Base-by-base conservation (phyloP, 2,329 filamentous ascomycete genomes). In the Trichoderma pleuroti region DNA sequence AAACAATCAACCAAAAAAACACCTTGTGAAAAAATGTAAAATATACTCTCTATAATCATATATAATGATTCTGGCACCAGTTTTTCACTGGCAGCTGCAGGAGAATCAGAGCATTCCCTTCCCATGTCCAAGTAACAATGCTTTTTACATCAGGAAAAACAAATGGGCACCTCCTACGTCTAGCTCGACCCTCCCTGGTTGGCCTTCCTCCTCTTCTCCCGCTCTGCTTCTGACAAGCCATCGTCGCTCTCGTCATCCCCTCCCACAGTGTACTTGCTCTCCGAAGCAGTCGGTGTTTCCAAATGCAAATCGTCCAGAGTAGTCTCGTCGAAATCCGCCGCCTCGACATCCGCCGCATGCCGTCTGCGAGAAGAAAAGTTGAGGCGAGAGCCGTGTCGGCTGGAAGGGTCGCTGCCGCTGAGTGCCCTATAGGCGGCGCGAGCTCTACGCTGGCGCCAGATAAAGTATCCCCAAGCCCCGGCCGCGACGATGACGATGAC, bases 401-500 rank as follows among this genome's bases (percentile, higher is more conserved):
- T 80, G 24, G 76, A 74, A 14, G 79, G 78, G 6, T 81, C 80
- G 36, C 82, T 79, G 59, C 80, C 46, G 78, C 81, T 64, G 46
- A 90, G 78, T 16, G 85, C 86, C 52, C 84, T 82, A 78, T 91
- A 91, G 2, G 85, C 84, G 7, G 82, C 78, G 39, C 84, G 83
- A 74, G 84, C 86, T 74, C 87, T 85, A 62, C 90, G 86, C 71
- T 88, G 85, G 71, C 85, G 85, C 88, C 88, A 92, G 76, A 92
- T 81, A 74, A 86, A 90, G 78, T 90, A 92, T n/a, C 91, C 93
- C 91, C 93, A 97, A 14, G 88, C 83, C 6, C 82, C 83, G 1
- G 92, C 93, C 1, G 90, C 90, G 71, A 96, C 88, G 65, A 91
- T 84, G 21, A 97, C 93, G 62, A 98, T 88, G 18, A 94, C 89